Evolutionary conservation across 148 eudicot genomes (phyloP).

Genomic region (Silene latifolia): DNA sequence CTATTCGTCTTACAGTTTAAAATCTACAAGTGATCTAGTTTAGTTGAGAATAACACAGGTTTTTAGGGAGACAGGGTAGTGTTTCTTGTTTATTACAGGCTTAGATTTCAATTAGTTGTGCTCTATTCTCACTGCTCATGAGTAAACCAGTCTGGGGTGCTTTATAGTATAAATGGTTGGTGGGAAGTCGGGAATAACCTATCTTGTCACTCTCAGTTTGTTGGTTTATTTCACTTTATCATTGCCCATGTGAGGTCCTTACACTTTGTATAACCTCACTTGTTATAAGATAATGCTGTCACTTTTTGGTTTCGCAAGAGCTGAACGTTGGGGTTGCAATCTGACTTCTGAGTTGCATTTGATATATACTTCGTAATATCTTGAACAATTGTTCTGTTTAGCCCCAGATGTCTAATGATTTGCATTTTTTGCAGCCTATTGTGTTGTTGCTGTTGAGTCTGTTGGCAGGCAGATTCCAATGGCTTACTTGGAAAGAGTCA

Average conservation of each 20-base stretch:
- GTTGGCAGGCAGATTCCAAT: constrained; percentile 52
- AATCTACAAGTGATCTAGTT: no score
- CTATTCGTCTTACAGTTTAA: no score
- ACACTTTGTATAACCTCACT: background rate
- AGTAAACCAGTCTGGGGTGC: background rate
- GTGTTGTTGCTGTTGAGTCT: constrained; percentile 52
- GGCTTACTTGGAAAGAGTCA: constrained; percentile 46
- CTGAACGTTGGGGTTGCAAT: background rate
- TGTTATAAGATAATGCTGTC: background rate
- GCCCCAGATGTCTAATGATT: background rate
- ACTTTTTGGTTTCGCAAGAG: background rate
- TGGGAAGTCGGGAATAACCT: background rate
- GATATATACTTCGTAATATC: no score
- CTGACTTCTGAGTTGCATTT: background rate
- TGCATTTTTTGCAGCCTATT: constrained; percentile 35
- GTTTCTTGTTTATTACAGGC: no score
- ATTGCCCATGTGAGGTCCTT: background rate
- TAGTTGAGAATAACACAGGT: no score
- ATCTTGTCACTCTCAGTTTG: background rate
- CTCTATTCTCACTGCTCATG: no score
- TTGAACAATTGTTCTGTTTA: background rate
- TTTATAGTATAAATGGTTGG: background rate
- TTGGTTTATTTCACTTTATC: background rate
- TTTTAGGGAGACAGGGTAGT: no score
- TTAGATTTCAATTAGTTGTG: no score